Percentiles rank a stretch among this genome's conserved stretches.
phyloP scores from a whole-genome alignment of 169 alveolate species.

The Cyclospora cayetanensis region DNA sequence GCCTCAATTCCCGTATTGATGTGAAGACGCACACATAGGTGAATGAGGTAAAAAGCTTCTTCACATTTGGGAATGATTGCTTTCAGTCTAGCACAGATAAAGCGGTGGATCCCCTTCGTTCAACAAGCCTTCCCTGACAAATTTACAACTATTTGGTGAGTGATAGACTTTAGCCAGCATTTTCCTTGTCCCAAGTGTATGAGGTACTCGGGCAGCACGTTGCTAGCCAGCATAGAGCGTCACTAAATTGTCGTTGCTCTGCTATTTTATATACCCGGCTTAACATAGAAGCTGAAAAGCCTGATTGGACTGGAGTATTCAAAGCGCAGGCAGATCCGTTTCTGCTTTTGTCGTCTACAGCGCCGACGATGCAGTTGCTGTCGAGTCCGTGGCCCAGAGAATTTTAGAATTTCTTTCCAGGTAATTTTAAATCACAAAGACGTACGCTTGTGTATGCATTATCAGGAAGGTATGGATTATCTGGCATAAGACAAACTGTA shows the following conservation, averaged over 20 bases:
- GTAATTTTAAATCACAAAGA: no score
- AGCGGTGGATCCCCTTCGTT: conserved; percentile 34
- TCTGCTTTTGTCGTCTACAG: conserved; percentile 21
- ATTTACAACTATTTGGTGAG: no score
- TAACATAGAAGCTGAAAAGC: neutral
- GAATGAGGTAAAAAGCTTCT: neutral
- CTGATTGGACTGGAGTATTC: neutral
- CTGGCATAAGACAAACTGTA: no score
- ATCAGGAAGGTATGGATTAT: no score
- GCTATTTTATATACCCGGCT: no score
- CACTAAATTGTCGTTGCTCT: no score
- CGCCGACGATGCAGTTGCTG: conserved; percentile 21
- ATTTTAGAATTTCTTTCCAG: neutral
- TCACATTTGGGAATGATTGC: neutral
- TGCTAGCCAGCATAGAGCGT: no score
- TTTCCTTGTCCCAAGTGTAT: no score
- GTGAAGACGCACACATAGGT: neutral
- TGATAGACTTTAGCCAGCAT: no score
- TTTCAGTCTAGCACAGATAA: conserved; percentile 1
- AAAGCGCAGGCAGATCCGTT: neutral
- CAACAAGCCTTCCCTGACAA: neutral
- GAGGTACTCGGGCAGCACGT: no score
- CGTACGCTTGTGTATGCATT: no score
- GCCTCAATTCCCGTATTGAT: no score
- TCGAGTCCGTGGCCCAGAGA: neutral